Evolutionary conservation across 2,329 filamentous ascomycete species (phyloP), one percentile per base, ranked within the genome.

Genomic region (Fusarium nematophilum): DNA sequence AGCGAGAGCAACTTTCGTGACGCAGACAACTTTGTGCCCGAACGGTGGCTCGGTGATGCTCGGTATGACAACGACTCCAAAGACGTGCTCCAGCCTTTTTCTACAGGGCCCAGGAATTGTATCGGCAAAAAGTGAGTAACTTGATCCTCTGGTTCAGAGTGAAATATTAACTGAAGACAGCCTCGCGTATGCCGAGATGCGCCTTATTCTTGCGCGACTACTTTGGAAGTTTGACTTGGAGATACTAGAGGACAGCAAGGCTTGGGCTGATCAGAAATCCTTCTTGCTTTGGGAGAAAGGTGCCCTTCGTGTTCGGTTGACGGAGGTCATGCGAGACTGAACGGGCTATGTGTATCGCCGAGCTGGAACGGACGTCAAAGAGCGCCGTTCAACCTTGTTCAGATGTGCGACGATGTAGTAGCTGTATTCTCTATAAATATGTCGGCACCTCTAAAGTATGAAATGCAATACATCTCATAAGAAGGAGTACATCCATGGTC

Each of bases 41-140:
- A 57, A 10, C 29, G 53, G 8, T 57, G 48, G 53, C 36, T 57
- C 15, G 42, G 30, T 8, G 53, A 57, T 3, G 0, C n/a, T 7
- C 27, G 21, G 4, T 53, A 46, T 23, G 21, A 3, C 7, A 40
- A 47, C 7, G 53, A 57, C 9, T 17, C 27, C 11, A 26, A 30
- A 10, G 26, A 40, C 6, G 48, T 26, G 2, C 34, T 57, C 10
- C 53, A 57, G 26, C 53, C 53, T 5, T 57, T 57, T 9, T 57
- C 53, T 3, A 37, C 40, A 15, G 53, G 53, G 2, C 53, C 53
- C 6, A 43, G 53, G 14, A 53, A 53, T 5, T 57, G 53, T 11
- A 30, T 57, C 2, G 53, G 53, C 2, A 57, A 31, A n/a, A 57
- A 57, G 53, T 57, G 7, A 53, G 53, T 33, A 6, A 6, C 21